Evolutionary conservation across 257 asterid species (phyloP).

Genomic region (Paulownia fortunei): DNA sequence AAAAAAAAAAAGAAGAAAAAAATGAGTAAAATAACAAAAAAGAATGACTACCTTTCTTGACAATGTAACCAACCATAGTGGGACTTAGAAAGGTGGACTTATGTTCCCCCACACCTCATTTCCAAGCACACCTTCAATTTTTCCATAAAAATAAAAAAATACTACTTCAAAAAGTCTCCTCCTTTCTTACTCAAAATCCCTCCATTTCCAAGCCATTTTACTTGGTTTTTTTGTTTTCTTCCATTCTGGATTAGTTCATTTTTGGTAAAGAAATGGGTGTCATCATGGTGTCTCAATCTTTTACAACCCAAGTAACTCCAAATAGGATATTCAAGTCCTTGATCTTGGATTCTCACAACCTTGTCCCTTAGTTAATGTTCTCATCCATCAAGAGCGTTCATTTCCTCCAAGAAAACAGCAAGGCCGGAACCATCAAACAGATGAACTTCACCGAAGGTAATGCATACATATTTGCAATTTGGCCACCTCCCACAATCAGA

Average conservation of each 20-base stretch:
- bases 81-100: constrained; percentile 37
- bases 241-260: not conserved
- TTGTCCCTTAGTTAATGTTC: constrained; percentile 39
- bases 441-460: constrained; percentile 43
- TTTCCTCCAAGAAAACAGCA: constrained; percentile 32
- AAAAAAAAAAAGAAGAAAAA: constrained; percentile 22
- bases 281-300: constrained; percentile 42
- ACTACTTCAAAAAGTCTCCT: not conserved
- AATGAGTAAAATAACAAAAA: too few relatives aligned
- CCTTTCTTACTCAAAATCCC: not conserved
- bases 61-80: constrained; percentile 34
- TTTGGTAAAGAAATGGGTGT: constrained; percentile 30
- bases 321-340: constrained; percentile 43
- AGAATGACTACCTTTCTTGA: constrained; percentile 29
- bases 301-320: constrained; percentile 39
- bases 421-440: constrained; percentile 36
- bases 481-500: too few relatives aligned
- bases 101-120: constrained; percentile 15
- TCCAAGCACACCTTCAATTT: not conserved
- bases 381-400: constrained; percentile 40
- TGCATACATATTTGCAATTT: too few relatives aligned
- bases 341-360: constrained; percentile 41
- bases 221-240: not conserved
- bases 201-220: not conserved
- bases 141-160: not conserved